Base-by-base conservation (phyloP, 2,329 filamentous ascomycete genomes). In the Cordyceps farinosa region DNA sequence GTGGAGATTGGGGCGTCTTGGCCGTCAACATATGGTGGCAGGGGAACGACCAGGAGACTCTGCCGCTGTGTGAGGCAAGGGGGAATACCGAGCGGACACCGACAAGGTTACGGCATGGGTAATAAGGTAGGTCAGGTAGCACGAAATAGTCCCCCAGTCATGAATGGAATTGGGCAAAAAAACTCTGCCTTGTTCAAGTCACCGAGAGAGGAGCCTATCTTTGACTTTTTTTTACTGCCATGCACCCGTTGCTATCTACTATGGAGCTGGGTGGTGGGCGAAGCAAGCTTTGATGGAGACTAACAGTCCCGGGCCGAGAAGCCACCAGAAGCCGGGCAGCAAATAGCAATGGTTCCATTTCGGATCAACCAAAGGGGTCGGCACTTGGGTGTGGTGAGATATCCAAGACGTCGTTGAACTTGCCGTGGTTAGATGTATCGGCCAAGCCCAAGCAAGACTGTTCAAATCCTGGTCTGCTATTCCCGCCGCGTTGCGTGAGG, bases 141-240 rank as follows among this genome's bases (percentile, higher is more conserved):
- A 22, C 8, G 10, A 13, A 34, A 32, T 22, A 34, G 5, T 6
- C 15, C 7, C 54, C 53, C 29, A 30, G 13, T 34, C 38, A 29
- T 30, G 42, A 27, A 15, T 3, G 40, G 5, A 2, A 22, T 10
- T 45, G 11, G 42, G 22, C 22, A 22, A 22, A 47, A 47, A 34
- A 38, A 17, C 22, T 56, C 3, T 36, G 27, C 9, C 22, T 22
- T 22, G 22, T 22, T 22, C 17, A 48, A 57, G 54, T 36, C 54
- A 57, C 54, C 54, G 54, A 57, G 54, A 57, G 29, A 57, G 42
- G 42, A 57, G 54, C 54, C 54, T 57, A 57, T 57, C 54, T 57
- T 48, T 57, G 22, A 55, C 6, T n/a, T 17, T 30, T 44, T 32
- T 6, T 8, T n/a, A 44, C 27, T 36, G 9, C 52, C 22, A 5